Base-by-base conservation (phyloP, 1,284 basidiomycete genomes). In the Calocybe gambosa region DNA sequence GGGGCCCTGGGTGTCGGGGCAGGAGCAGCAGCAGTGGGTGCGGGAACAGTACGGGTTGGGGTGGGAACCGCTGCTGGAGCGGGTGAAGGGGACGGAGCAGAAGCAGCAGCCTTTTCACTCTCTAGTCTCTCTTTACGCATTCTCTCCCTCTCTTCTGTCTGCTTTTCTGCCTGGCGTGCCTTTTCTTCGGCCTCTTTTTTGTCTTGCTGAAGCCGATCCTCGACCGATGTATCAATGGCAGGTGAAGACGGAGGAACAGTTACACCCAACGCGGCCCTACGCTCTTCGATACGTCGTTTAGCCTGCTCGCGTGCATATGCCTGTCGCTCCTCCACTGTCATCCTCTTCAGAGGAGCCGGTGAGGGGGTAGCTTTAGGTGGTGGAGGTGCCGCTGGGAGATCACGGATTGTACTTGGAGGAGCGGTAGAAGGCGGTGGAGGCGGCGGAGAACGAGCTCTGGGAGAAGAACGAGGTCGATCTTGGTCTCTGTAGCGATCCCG, bases 131-230 rank as follows among this genome's bases (percentile, higher is more conserved):
- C 84, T 51, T 68, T 73, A 42, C 90, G 75, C 38, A 78, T 62
- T 40, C 77, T 75, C 57, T 90, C 88, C 47, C 88, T 72, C 50
- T 87, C 84, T 50, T 86, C 82, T 1, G 86, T 85, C 57, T 87
- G 85, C 56, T 76, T 78, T 61, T 93, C 89, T 0, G 88, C 88
- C 34, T 74, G 67, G 41, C 73, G 74, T 0, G 77, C 80, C 61
- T 85, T 88, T 62, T 90, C 89, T 58, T 92, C 90, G 0, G 88
- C 90, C 62, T 93, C 89, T 61, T 79, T 80, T 67, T 85, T 85
- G 62, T 97, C 93, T 56, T 83, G 74, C 20, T 80, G 83, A 1
- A 96, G 73, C 23, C 93, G 71, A 57, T 91, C 88, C 60, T 90
- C 88, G 2, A 93, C 87, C 44, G 71, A 77, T 10, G 78, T 81